Percentiles rank a stretch among this genome's conserved stretches.
Evolutionary conservation across 495 filamentous ascomycete genomes (phyloP).

Genomic region (Parachaetomium inaequale): DNA sequence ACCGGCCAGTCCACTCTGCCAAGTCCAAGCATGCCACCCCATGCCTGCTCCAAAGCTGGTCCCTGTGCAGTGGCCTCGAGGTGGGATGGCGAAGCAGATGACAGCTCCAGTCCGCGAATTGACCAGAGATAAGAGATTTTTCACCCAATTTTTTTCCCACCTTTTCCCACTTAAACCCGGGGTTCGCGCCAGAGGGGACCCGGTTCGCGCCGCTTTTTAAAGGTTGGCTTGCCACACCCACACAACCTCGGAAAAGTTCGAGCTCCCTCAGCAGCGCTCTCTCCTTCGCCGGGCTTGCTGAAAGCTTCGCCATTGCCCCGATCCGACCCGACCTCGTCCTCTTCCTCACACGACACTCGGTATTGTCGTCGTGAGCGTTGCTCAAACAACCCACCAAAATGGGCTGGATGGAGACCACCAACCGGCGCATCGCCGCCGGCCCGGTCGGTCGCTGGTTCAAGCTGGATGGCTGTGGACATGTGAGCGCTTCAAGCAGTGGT

Average conservation of each 20-base stretch:
- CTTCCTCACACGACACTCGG: background rate
- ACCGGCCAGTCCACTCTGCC: background rate
- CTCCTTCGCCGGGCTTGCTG: conserved; percentile 2
- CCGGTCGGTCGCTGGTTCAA: conserved; percentile 69
- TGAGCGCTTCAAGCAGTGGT: conserved; percentile 39
- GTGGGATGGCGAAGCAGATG: background rate
- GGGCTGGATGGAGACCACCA: conserved; percentile 51
- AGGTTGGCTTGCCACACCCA: conserved; percentile 12
- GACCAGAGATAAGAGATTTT: conserved; percentile 34
- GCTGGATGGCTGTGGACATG: conserved; percentile 70
- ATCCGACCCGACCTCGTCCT: background rate
- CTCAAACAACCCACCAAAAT: conserved; percentile 27
- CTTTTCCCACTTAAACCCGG: background rate
- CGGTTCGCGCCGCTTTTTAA: conserved; percentile 5
- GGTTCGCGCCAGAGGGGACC: background rate
- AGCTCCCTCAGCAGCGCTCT: conserved; percentile 9
- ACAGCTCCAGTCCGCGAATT: conserved; percentile 21
- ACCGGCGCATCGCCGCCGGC: conserved; percentile 53
- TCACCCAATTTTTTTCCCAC: conserved; percentile 12
- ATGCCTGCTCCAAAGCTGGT: background rate
- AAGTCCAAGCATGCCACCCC: background rate
- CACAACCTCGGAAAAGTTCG: background rate
- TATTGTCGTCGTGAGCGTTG: background rate
- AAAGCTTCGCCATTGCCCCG: background rate
- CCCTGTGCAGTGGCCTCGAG: background rate